Evolutionary conservation across 306 rosid genomes (phyloP).

Genomic region (Casuarina equisetifolia): DNA sequence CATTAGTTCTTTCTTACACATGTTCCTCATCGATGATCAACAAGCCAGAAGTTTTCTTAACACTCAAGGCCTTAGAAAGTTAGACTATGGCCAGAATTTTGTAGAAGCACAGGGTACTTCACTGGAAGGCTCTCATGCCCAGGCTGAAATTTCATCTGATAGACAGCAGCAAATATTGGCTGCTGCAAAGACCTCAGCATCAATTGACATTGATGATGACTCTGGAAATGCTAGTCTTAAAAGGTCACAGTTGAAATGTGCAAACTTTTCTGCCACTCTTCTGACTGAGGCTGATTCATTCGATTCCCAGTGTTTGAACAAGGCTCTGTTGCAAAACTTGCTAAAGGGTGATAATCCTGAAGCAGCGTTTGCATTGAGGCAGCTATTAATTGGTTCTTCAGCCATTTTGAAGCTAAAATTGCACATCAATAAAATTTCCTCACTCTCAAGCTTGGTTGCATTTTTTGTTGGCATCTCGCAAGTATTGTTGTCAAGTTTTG

Average conservation of each 20-base stretch:
- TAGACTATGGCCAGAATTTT: conserved; percentile 13
- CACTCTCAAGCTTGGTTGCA: conserved; percentile 49
- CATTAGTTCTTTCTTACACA: conserved; percentile 38
- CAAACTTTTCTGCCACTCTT: conserved; percentile 42
- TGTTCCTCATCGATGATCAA: conserved; percentile 45
- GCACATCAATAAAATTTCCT: conserved; percentile 39
- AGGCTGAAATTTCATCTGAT: conserved; percentile 35
- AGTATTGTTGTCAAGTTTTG: conserved; percentile 61
- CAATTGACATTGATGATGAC: conserved; percentile 35
- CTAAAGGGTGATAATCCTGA: conserved; percentile 65
- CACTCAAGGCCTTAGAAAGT: conserved; percentile 33
- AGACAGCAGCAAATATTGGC: conserved; percentile 25
- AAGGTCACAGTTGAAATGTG: conserved; percentile 31
- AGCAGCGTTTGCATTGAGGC: conserved; percentile 64
- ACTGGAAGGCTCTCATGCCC: conserved; percentile 16
- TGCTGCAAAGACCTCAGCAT: conserved; percentile 31
- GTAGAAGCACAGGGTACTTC: conserved; percentile 25
- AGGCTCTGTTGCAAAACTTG: conserved; percentile 55
- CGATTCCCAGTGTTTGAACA: conserved; percentile 48
- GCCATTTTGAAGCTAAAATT: conserved; percentile 67
- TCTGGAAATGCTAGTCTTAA: conserved; percentile 31
- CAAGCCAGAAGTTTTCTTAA: conserved; percentile 38
- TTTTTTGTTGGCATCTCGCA: conserved; percentile 54
- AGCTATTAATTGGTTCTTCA: conserved; percentile 64
- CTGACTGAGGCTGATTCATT: conserved; percentile 49